These are phyloP conservation scores for Pilatotrama ljubarskyi DNA, from an alignment of 768 basidiomycete species.

Conservation along the genomic window DNA sequence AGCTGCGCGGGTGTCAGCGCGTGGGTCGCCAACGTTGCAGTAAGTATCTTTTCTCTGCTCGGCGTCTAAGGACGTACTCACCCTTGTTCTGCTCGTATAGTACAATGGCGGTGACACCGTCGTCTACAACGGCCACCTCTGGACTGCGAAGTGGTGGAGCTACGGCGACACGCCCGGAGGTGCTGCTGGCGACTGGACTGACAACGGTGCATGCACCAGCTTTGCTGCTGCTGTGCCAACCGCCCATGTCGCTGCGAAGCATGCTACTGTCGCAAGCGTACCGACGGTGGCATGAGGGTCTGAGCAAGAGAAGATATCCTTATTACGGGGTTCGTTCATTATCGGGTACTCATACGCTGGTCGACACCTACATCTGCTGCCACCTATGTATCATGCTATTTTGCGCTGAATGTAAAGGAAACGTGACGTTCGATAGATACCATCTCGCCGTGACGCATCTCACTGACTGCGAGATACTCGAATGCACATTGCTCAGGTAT, in stretches of 20 bases:
- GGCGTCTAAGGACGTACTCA: not conserved
- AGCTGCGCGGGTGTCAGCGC: conserved; percentile 29
- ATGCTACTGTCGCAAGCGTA: not conserved
- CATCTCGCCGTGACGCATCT: too few relatives aligned
- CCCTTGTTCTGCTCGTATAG: not conserved
- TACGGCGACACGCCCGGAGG: conserved; percentile 31
- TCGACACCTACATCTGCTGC: too few relatives aligned
- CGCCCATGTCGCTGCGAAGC: conserved; percentile 2
- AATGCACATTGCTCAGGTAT: not conserved
- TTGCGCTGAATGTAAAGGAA: too few relatives aligned
- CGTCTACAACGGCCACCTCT: conserved; percentile 30
- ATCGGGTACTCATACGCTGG: not conserved
- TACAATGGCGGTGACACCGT: conserved; percentile 31
- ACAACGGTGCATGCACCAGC: conserved; percentile 28
- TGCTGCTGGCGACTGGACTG: conserved; percentile 29
- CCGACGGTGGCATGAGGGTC: not conserved
- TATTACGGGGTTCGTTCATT: not conserved
- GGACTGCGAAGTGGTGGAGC: conserved; percentile 33
- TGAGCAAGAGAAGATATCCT: not conserved
- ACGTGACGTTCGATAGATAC: not conserved
- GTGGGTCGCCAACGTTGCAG: conserved; percentile 31
- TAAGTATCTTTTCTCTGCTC: conserved; percentile 8
- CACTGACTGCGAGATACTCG: too few relatives aligned
- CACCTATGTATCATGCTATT: too few relatives aligned
- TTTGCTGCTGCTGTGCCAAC: conserved; percentile 9